Base-by-base conservation (phyloP, 2,329 filamentous ascomycete species). In the Cladophialophora psammophila region DNA sequence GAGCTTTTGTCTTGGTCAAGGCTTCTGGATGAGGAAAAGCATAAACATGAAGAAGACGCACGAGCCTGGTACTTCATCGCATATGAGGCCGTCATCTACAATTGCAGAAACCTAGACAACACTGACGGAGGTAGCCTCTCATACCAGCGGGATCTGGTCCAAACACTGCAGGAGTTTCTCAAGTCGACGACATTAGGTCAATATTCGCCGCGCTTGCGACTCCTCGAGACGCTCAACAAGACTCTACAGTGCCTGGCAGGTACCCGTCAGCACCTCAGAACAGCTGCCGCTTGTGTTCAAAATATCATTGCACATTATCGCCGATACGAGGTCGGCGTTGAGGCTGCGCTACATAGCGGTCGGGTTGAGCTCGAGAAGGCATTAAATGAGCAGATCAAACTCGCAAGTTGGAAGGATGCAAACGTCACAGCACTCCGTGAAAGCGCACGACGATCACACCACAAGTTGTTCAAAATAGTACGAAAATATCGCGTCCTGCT, bases 391-490 rank as follows among this genome's bases (percentile, higher is more conserved):
- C 89, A 97, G n/a, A 86, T 99, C 15, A 88, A 96, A 60, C 83
- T 99, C 73, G 93, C 94, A 7, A 97, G 93, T 78, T 99, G 96
- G 96, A 97, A 96, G 77, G 95, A 99, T 73, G 97, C 92, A 26
- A 99, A 98, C 74, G 96, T 99, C 69, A 90, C 90, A 56, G 92
- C 93, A 0, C 82, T 99, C 15, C 88, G 90, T 71, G 93, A 97
- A 75, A 98, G 94, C 78, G 93, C 95, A 0, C 90, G 91, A 73
- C 90, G 90, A 67, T 97, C 94, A 20, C 95, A 99, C 76, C 88
- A 91, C 74, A 97, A 97, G 78, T 86, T 99, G 1, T 97, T 97
- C 81, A 92, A 92, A 73, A 84, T 97, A 40, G 91, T 99, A 53
- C 87, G 92, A 63, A 98, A 97, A 80, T 99, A 97, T 80, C 88